Evolutionary conservation across 2,329 filamentous ascomycete species (phyloP), one percentile per base, ranked within the genome.

Genomic region (Alternaria sp.): DNA sequence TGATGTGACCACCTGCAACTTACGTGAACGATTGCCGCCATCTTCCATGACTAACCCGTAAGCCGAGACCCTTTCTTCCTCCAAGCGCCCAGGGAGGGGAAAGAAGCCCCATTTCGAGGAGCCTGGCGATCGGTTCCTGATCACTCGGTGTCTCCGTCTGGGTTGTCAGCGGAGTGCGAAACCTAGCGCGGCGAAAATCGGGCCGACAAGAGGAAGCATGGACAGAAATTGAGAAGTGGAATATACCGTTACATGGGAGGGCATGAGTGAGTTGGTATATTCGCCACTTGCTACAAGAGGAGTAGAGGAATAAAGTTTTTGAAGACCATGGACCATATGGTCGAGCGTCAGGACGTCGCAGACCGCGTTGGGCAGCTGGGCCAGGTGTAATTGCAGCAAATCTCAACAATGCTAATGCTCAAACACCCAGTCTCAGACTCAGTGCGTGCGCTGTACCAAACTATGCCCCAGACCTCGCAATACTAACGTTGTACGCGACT

Each of bases 111-210:
- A 57, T 38, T 51, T 60, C 25, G 32, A 52, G 25, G 46, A 38
- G 40, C 54, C 53, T 46, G 46, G 41, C 53, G 38, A 51, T 46
- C 57, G 48, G 57, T 57, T 57, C 45, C 45, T 60, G 57, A 57
- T 48, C 45, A 56, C 36, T 57, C 51, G 36, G 45, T 25, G 25
- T 51, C 27, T 20, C 41, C 45, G 40, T 41, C 38, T 50, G n/a
- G 51, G 22, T 40, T 57, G 54, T 46, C 53, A 57, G 48, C 46
- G 56, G 46, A 36, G 46, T 18, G 52, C 60, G 60, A 62, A 59
- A 59, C 60, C 41, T 62, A 55, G 51, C 56, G 60, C 22, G 40
- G 56, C 59, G 34, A 20, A 9, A 62, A 43, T 62, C 60, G 60
- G 60, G 43, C 60, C 60, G 60, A 62, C 16, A 7, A n/a, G 4